Percentiles rank a stretch among this genome's conserved stretches.
Evolutionary conservation across 805 yeast species (phyloP).

Genomic region (Candida yuanshanica): DNA sequence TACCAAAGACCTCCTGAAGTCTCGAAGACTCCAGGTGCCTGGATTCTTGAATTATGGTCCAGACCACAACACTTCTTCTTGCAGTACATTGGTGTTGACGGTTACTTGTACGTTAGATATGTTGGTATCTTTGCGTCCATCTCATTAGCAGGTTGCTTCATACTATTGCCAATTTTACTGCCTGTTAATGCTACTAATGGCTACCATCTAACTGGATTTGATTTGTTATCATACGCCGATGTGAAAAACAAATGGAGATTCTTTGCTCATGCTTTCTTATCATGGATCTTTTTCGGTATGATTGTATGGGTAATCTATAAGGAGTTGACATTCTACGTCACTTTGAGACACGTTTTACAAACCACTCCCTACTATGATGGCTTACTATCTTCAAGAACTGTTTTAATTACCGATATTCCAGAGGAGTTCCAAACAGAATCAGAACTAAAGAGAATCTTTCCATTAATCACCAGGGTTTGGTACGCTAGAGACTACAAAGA

Average conservation of each 20-base stretch:
- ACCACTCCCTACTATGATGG: constrained; percentile 71
- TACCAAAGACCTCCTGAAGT: constrained; percentile 19
- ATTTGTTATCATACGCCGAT: constrained; percentile 58
- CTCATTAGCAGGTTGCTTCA: constrained; percentile 46
- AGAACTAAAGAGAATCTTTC: constrained; percentile 53
- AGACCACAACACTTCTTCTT: constrained; percentile 58
- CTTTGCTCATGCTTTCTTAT: constrained; percentile 69
- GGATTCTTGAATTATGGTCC: constrained; percentile 47
- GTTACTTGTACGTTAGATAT: constrained; percentile 68
- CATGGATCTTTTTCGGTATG: constrained; percentile 70
- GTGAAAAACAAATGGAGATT: constrained; percentile 56
- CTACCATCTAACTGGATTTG: constrained; percentile 49
- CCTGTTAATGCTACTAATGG: constrained; percentile 76
- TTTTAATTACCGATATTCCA: constrained; percentile 63
- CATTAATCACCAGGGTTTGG: constrained; percentile 53
- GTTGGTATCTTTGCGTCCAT: constrained; percentile 48
- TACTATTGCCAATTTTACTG: constrained; percentile 63
- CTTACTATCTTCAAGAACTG: constrained; percentile 61
- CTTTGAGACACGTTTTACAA: constrained; percentile 69
- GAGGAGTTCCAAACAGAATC: constrained; percentile 40
- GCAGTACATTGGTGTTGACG: constrained; percentile 71
- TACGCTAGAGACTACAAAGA: constrained; percentile 59
- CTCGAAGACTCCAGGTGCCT: constrained; percentile 47
- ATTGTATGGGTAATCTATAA: constrained; percentile 63
- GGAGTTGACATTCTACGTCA: constrained; percentile 64